Conservation (phyloP, 306 rosid genomes). For the Cucumis hystrix region DNA sequence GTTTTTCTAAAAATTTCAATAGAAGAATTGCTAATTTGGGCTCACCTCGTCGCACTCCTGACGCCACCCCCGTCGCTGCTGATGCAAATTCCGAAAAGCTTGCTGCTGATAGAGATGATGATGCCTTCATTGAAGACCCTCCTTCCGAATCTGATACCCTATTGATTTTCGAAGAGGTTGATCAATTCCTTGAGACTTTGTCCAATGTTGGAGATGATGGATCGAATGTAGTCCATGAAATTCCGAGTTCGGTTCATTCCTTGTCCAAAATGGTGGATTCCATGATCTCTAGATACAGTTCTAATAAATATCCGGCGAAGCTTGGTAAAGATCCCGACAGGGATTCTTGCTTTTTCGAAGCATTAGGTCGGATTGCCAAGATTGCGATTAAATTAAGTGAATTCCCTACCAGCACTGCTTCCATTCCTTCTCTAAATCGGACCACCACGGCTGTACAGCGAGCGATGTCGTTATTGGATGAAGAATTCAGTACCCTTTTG, state of each 20-base stretch:
- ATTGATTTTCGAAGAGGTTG: constrained; percentile 32
- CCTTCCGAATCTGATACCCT: not conserved
- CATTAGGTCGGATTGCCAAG: constrained; percentile 20
- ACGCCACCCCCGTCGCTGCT: not conserved
- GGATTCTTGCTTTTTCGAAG: constrained; percentile 26
- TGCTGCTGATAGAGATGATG: not conserved
- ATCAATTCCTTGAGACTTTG: constrained; percentile 18
- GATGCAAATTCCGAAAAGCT: constrained; percentile 1
- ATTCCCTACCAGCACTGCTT: constrained; percentile 2
- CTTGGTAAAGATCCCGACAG: constrained; percentile 27
- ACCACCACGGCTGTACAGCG: constrained; percentile 26
- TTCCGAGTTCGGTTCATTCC: constrained; percentile 22
- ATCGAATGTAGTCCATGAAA: not conserved
- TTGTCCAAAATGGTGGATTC: constrained; percentile 23
- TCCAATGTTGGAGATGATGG: not conserved
- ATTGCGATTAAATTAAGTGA: constrained; percentile 10
- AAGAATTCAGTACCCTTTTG: constrained; percentile 30
- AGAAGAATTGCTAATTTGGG: not conserved
- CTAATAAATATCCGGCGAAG: not conserved
- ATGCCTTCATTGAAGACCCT: not conserved
- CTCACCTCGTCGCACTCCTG: not conserved
- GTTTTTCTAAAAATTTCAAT: constrained; percentile 12
- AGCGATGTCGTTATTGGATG: constrained; percentile 46
- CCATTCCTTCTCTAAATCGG: constrained; percentile 13
- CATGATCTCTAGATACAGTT: constrained; percentile 20